phyloP scores from a whole-genome alignment of 257 asterid species.

The Nicotiana paniculata region DNA sequence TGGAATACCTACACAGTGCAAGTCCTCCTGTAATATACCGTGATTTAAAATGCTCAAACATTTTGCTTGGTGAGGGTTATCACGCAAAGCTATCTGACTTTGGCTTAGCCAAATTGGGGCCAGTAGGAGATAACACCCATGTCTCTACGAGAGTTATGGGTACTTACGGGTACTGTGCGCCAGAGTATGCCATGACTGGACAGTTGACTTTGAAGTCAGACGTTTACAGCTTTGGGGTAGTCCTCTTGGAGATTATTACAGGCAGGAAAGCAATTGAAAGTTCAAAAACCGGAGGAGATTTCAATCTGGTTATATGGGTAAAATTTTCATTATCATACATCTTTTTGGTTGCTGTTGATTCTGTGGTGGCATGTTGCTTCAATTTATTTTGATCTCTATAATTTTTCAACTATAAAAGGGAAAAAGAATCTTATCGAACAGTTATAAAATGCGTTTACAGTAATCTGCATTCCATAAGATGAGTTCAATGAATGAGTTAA shows the following conservation, averaged over 20 bases:
- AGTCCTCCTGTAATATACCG: constrained; percentile 96
- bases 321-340: constrained; percentile 6
- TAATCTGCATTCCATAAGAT: not conserved
- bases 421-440: not conserved
- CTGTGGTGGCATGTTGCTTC: not conserved
- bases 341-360: not conserved
- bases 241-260: constrained; percentile 81
- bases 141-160: constrained; percentile 98
- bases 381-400: not conserved
- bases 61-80: constrained; percentile 71
- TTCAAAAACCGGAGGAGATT: constrained; percentile 66
- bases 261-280: constrained; percentile 89
- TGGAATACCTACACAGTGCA: constrained; percentile 83
- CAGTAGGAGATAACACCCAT: constrained; percentile 90
- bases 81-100: constrained; percentile 90
- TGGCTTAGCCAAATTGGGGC: constrained; percentile 93
- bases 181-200: constrained; percentile 98
- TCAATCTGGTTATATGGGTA: constrained; percentile 87
- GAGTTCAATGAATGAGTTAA: not conserved
- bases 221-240: constrained; percentile 93
- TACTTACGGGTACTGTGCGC: constrained; percentile 95
- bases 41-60: constrained; percentile 87
- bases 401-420: not conserved
- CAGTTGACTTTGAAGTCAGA: constrained; percentile 89
- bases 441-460: not conserved